Evolutionary conservation across 257 asterid genomes (phyloP), one percentile per base, ranked within the genome.

Genomic region (Pogostemon cablin): DNA sequence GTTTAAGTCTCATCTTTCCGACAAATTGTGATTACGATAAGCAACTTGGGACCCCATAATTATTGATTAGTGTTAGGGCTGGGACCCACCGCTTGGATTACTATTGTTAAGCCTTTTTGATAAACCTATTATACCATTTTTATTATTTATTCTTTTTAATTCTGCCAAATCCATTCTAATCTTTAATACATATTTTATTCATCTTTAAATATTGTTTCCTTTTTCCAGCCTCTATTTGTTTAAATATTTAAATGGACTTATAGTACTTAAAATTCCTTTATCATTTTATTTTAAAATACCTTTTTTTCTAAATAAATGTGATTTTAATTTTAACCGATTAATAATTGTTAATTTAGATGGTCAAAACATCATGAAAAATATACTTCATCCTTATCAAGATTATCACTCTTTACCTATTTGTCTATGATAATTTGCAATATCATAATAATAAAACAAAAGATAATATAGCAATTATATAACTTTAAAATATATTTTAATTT

Each of bases 1-100:
- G 87, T 84, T 75, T 73, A 82, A 72, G 88, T 85, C 73, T 80
- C 84, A 84, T 81, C 88, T 73, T 35, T 71, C 69, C 40, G 81
- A 86, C 84, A 73, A 75, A 73, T 70, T n/a, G 48, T 60, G 56
- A 81, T 85, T 81, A 66, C 69, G 37, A 60, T 43, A 56, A 48
- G 63, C 49, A 72, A 77, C 55, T 37, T 71, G 75, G 48, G 59
- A 38, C 62, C 52, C 85, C 78, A 55, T 79, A 76, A 72, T 81
- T 63, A 80, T 79, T 68, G 80, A 70, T 59, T 57, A 50, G 12
- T 4, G 54, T 59, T 57, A 50, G 12, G 6, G 54, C 25, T 65
- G 68, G 84, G 78, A 56, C 90, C 90, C 84, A 73, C 38, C 60
- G 46, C 41, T 61, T 61, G 80, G 85, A 87, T 78, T 79, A 78